phyloP scores from a whole-genome alignment of 2,329 filamentous ascomycete species.

The Fusarium falciforme region DNA sequence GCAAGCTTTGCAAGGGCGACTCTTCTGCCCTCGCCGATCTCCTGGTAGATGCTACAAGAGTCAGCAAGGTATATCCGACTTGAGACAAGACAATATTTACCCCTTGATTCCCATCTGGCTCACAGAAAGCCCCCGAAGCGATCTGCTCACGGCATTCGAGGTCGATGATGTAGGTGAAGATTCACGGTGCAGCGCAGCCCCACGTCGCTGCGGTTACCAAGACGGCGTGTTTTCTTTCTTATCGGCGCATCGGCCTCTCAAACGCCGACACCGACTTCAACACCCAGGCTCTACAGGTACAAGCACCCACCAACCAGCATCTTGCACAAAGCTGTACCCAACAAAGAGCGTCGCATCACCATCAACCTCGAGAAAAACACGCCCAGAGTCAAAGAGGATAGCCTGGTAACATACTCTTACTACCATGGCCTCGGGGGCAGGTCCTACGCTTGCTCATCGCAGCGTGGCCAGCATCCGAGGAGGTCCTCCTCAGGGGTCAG shows the following conservation, averaged over 20 bases:
- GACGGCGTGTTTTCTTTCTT: conserved; percentile 46
- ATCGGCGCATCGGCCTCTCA: conserved; percentile 45
- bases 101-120: conserved; percentile 73
- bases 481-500: conserved; percentile 49
- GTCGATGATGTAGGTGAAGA: conserved; percentile 33
- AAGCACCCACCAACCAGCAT: conserved; percentile 36
- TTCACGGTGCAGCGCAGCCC: conserved; percentile 31
- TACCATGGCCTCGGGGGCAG: conserved; percentile 58
- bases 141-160: conserved; percentile 9
- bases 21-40: conserved; percentile 84
- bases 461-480: conserved; percentile 68
- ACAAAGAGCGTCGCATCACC: conserved; percentile 26
- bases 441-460: conserved; percentile 64
- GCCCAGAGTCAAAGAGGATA: neutral
- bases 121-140: conserved; percentile 14
- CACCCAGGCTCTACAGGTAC: neutral
- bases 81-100: conserved; percentile 48
- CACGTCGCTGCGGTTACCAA: conserved; percentile 49
- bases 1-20: conserved; percentile 86
- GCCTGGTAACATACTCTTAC: neutral
- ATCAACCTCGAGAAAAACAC: conserved; percentile 15
- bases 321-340: conserved; percentile 26
- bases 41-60: conserved; percentile 80
- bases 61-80: neutral
- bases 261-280: conserved; percentile 35